Evolutionary conservation across 2,329 filamentous ascomycete species (phyloP).

Genomic region (Paramyrothecium roridum): DNA sequence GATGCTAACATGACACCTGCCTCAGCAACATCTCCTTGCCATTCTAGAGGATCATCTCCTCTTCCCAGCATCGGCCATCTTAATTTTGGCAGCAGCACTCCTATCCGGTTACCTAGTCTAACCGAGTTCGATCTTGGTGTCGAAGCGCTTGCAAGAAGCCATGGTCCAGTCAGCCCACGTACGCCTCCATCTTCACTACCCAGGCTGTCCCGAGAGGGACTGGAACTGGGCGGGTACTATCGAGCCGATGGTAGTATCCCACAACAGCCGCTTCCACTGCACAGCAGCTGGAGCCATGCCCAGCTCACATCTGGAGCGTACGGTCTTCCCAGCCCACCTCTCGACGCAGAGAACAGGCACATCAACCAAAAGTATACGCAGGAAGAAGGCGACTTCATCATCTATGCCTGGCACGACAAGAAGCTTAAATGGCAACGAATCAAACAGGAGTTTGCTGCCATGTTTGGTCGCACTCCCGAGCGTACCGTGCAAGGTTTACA

Average conservation of each 20-base stretch:
- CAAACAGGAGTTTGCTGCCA: conserved; percentile 34
- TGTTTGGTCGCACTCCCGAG: conserved; percentile 33
- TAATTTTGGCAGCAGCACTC: conserved; percentile 7
- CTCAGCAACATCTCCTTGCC: not conserved
- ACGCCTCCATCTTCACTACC: conserved; percentile 24
- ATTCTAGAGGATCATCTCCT: conserved; percentile 17
- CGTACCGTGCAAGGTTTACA: conserved; percentile 37
- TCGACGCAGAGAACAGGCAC: conserved; percentile 32
- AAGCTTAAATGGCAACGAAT: conserved; percentile 39
- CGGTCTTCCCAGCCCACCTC: conserved; percentile 31
- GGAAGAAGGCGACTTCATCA: conserved; percentile 40
- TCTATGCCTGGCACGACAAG: conserved; percentile 41
- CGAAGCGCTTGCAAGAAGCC: conserved; percentile 27
- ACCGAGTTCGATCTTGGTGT: conserved; percentile 35
- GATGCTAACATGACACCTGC: not conserved
- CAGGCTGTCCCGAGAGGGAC: conserved; percentile 7
- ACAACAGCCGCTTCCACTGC: conserved; percentile 2
- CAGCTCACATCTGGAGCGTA: conserved; percentile 8
- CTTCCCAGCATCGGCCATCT: conserved; percentile 16
- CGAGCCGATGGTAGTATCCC: too few species aligned
- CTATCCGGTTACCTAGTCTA: conserved; percentile 29
- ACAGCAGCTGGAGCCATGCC: conserved; percentile 15
- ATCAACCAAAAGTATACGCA: conserved; percentile 42
- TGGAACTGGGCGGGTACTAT: not conserved
- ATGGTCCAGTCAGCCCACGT: conserved; percentile 23